Percentiles rank a stretch among this genome's conserved stretches.
These are phyloP conservation scores for Pichia rugopelliculosa DNA, from an alignment of 805 yeast genomes.

Conservation along the genomic window DNA sequence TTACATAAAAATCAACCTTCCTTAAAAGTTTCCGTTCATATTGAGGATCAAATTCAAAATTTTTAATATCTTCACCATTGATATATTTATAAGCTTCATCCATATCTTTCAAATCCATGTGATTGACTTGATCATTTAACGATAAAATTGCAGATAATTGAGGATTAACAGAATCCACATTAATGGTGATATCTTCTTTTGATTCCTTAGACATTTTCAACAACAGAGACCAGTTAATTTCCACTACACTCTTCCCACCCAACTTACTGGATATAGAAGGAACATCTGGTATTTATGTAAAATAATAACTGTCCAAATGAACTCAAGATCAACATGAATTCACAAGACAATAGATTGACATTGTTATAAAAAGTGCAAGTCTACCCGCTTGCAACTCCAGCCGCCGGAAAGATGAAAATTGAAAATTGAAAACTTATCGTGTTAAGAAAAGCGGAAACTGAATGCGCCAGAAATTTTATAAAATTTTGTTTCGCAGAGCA, in stretches of 20 bases:
- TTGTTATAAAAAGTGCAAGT: too few relatives aligned
- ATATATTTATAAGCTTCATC: conserved; percentile 5
- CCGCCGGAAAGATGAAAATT: not conserved
- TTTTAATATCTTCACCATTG: not conserved
- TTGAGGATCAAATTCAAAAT: conserved; percentile 2
- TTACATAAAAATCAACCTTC: conserved; percentile 29
- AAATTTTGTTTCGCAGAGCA: too few relatives aligned
- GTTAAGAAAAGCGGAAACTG: not conserved
- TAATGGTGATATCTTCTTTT: not conserved
- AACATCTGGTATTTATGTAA: not conserved
- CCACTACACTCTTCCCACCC: too few relatives aligned
- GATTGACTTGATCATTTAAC: not conserved
- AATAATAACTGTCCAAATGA: too few relatives aligned
- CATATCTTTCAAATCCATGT: conserved; percentile 5
- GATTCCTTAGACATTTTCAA: not conserved
- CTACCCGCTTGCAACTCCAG: not conserved
- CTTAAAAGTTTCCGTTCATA: conserved; percentile 14
- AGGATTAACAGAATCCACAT: not conserved
- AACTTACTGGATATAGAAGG: not conserved
- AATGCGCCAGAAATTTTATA: not conserved
- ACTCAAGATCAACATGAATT: too few relatives aligned
- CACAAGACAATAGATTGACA: too few relatives aligned
- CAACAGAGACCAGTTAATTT: not conserved
- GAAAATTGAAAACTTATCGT: not conserved
- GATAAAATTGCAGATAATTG: not conserved